These are phyloP conservation scores for Cyphellophora attinorum DNA, from an alignment of 2,329 filamentous ascomycete species.

Conservation along the genomic window DNA sequence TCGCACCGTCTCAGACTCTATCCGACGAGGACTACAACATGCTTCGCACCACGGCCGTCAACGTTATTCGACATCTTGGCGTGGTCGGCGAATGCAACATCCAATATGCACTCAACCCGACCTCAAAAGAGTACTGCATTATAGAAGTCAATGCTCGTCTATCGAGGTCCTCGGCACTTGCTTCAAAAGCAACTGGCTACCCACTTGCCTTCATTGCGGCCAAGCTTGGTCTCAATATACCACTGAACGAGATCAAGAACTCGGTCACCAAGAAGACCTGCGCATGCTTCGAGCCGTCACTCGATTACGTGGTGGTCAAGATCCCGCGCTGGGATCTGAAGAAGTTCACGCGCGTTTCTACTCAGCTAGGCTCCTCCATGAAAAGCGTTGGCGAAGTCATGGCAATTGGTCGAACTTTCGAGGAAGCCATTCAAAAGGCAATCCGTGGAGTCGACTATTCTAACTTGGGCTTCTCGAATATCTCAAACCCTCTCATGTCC, in stretches of 20 bases:
- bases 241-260: slow-evolving; percentile 92
- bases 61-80: slow-evolving; percentile 91
- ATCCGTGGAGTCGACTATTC: slow-evolving; percentile 92
- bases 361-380: slow-evolving; percentile 93
- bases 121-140: slow-evolving; percentile 94
- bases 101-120: slow-evolving; percentile 92
- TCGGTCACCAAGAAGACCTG: slow-evolving; percentile 91
- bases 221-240: slow-evolving; percentile 89
- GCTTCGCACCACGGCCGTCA: slow-evolving; percentile 92
- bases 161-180: slow-evolving; percentile 87
- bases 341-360: slow-evolving; percentile 96
- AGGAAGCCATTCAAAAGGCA: slow-evolving; percentile 97
- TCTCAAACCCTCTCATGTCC: slow-evolving; percentile 73
- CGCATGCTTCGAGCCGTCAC: slow-evolving; percentile 94
- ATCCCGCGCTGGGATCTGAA: slow-evolving; percentile 98
- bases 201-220: slow-evolving; percentile 93
- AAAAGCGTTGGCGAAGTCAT: slow-evolving; percentile 99
- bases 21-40: slow-evolving; percentile 99
- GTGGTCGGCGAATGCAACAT: slow-evolving; percentile 99
- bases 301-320: slow-evolving; percentile 98
- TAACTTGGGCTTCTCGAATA: slow-evolving; percentile 91
- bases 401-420: slow-evolving; percentile 93
- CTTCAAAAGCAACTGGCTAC: slow-evolving; percentile 95
- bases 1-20: slow-evolving; percentile 91
- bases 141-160: slow-evolving; percentile 98